phyloP scores from a whole-genome alignment of 2,329 filamentous ascomycete genomes.

The Exophiala calicioides region DNA sequence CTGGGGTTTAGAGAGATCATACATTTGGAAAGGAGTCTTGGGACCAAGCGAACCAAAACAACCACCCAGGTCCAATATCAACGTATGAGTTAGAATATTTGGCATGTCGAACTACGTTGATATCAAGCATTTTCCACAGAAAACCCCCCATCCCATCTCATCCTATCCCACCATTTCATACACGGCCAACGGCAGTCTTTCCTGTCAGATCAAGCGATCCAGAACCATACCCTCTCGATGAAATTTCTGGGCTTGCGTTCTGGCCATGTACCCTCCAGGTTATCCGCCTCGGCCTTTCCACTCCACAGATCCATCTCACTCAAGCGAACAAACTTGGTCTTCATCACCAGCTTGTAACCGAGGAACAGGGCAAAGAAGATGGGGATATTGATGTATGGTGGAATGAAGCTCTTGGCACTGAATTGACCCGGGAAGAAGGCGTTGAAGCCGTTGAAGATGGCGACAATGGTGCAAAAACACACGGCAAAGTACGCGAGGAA shows the following conservation, averaged over 20 bases:
- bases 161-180: too few species aligned
- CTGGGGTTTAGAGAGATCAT: too few species aligned
- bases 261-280: constrained; percentile 44
- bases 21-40: too few species aligned
- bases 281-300: constrained; percentile 49
- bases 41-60: too few species aligned
- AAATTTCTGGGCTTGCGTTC: constrained; percentile 44
- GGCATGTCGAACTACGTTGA: too few species aligned
- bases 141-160: too few species aligned
- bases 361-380: constrained; percentile 18
- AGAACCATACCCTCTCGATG: constrained; percentile 49
- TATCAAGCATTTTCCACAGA: too few species aligned
- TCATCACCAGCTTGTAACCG: constrained; percentile 14
- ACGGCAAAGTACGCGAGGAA: constrained; percentile 15
- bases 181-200: too few species aligned
- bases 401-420: constrained; percentile 14
- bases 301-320: constrained; percentile 34
- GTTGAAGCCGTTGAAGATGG: constrained; percentile 21
- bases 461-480: constrained; percentile 14
- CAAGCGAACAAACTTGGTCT: constrained; percentile 13
- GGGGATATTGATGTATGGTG: constrained; percentile 18
- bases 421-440: constrained; percentile 14
- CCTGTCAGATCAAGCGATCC: constrained; percentile 47
- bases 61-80: too few species aligned
- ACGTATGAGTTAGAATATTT: too few species aligned